Base-by-base conservation (phyloP, 2,329 filamentous ascomycete species). In the Penicillium frequentans region DNA sequence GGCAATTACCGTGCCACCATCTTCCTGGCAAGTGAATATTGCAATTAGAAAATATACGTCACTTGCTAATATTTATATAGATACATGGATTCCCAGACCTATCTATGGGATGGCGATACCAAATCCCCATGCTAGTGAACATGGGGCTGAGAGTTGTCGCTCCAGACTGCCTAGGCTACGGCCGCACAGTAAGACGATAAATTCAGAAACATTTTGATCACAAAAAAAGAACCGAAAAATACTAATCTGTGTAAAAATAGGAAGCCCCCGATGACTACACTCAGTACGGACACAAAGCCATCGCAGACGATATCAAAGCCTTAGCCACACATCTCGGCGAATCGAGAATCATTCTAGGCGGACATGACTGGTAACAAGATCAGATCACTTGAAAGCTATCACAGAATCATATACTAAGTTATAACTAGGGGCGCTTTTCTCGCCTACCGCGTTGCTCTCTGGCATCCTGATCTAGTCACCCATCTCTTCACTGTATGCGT, bases 151-250 rank as follows among this genome's bases (percentile, higher is more conserved):
- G 89, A 55, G 91, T 96, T 54, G 85, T 98, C 24, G 90, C 86
- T 11, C 90, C 91, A 0, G 91, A 97, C 75, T 88, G 92, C 81
- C 83, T 96, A 66, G 93, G 93, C 61, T 98, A 95, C 72, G 90
- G 90, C 26, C 83, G 85, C 57, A 95, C 90, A 26, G 88, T 84
- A 72, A 59, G 70, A 14, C 35, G 16, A 37, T 19, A n/a, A 23
- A 23, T 3, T 13, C 35, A 7, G 14, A 24, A 43, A 27, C 14
- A 14, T 23, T 23, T 11, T 16, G 8, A 39, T 16, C 16, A 3
- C 8, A 33, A 44, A 6, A 6, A 8, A 10, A 21, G 7, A 31
- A 10, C 19, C 29, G 31, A 13, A 16, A 14, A 26, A 4, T 9
- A 13, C 35, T 51, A 7, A 57, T 21, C 1, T 59, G 73, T 8